phyloP scores from a whole-genome alignment of 495 filamentous ascomycete species.

The Schizothecium vesticola region DNA sequence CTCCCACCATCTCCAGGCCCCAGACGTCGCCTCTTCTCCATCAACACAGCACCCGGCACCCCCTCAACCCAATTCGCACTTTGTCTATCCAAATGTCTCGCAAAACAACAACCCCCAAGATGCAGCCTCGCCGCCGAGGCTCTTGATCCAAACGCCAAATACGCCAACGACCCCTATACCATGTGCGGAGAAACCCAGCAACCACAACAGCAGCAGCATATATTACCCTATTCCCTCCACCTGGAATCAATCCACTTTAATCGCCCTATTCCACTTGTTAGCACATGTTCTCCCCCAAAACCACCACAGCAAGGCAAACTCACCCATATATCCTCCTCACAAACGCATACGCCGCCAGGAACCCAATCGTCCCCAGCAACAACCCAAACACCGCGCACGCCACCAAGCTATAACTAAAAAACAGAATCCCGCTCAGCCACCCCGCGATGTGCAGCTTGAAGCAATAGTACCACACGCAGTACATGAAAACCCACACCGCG shows the following conservation, averaged over 20 bases:
- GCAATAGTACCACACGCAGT: constrained; percentile 83
- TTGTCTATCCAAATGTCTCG: background rate
- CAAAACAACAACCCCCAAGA: background rate
- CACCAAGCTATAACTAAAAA: constrained; percentile 77
- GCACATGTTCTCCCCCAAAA: background rate
- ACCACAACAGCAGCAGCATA: background rate
- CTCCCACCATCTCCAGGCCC: too few species aligned
- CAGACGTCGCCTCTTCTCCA: background rate
- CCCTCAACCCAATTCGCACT: background rate
- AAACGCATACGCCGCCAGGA: constrained; percentile 83
- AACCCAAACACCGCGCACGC: constrained; percentile 82
- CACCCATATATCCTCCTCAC: constrained; percentile 84
- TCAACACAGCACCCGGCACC: background rate
- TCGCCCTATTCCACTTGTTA: background rate
- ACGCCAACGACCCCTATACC: background rate
- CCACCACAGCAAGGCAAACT: constrained; percentile 25
- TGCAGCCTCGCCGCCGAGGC: background rate
- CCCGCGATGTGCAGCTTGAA: constrained; percentile 79
- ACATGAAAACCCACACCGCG: constrained; percentile 79
- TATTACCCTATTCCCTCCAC: background rate
- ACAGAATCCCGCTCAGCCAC: constrained; percentile 73
- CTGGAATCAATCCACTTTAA: background rate
- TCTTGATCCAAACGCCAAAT: background rate
- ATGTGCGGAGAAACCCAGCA: background rate
- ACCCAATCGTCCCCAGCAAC: constrained; percentile 81